Percentiles rank a stretch among this genome's conserved stretches.
Evolutionary conservation across 1,139 yeast species (phyloP).

Genomic region (Zygoascus hellenicus): DNA sequence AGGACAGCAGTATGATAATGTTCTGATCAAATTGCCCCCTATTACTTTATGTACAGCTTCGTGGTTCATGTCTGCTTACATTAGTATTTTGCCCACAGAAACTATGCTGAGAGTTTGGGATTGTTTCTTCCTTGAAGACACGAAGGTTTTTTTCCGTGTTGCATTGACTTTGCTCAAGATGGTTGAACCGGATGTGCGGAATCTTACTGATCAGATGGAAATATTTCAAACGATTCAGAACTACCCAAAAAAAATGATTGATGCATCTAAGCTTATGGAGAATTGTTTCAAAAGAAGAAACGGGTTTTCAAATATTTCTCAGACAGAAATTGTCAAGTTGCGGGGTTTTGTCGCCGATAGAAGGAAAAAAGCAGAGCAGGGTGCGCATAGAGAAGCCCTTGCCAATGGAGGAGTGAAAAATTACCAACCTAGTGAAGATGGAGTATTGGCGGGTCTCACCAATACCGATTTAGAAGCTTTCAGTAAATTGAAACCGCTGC

Average conservation of each 20-base stretch:
- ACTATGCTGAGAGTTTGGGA: constrained; percentile 91
- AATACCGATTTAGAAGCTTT: constrained; percentile 21
- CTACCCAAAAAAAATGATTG: constrained; percentile 64
- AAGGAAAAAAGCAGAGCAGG: constrained; percentile 18
- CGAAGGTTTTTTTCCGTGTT: constrained; percentile 77
- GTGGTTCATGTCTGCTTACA: constrained; percentile 96
- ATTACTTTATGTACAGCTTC: constrained; percentile 89
- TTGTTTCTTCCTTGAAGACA: constrained; percentile 85
- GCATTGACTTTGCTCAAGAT: constrained; percentile 78
- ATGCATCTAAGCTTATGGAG: constrained; percentile 66
- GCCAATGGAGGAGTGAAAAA: constrained; percentile 4
- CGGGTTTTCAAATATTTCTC: constrained; percentile 61
- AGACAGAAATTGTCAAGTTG: constrained; percentile 73
- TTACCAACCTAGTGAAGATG: neutral
- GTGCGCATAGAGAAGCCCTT: constrained; percentile 4
- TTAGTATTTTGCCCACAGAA: constrained; percentile 83
- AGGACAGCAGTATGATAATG: constrained; percentile 49
- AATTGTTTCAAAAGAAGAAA: constrained; percentile 69
- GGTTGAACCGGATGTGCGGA: constrained; percentile 57
- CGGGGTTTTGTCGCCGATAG: constrained; percentile 64
- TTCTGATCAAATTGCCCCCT: constrained; percentile 75
- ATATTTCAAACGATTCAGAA: constrained; percentile 81
- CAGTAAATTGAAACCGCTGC: constrained; percentile 17
- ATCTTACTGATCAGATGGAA: constrained; percentile 64
- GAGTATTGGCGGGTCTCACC: neutral